Conservation (phyloP, 1,284 basidiomycete genomes). For the Moniliella sp. region DNA sequence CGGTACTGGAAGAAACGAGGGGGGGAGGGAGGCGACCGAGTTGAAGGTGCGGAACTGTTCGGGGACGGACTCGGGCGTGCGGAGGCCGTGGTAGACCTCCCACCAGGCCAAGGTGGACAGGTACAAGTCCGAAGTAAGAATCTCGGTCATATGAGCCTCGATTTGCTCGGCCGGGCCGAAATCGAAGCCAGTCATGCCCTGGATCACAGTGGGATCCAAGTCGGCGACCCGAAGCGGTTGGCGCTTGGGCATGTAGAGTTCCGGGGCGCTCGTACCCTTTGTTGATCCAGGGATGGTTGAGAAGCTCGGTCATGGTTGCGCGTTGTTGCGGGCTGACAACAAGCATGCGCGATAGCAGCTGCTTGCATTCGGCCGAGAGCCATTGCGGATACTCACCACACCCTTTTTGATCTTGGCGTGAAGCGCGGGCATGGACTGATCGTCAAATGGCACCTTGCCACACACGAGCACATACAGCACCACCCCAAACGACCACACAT, state of each 20-base stretch:
- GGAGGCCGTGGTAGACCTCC: constrained; percentile 47
- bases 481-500: constrained; percentile 95
- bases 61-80: no score
- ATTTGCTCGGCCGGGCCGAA: constrained; percentile 76
- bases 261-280: constrained; percentile 57
- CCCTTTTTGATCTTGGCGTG: constrained; percentile 98
- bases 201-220: constrained; percentile 62
- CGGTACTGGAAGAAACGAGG: constrained; percentile 21
- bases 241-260: constrained; percentile 63
- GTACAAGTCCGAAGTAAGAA: constrained; percentile 62
- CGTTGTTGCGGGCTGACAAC: constrained; percentile 70
- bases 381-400: constrained; percentile 90
- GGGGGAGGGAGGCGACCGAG: no score
- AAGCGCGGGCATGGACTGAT: constrained; percentile 92
- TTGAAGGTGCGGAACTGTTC: no score
- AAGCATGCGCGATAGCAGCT: constrained; percentile 76
- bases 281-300: constrained; percentile 78
- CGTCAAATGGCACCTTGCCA: constrained; percentile 94
- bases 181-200: constrained; percentile 86
- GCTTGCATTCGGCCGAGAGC: constrained; percentile 87
- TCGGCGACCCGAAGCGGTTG: constrained; percentile 69
- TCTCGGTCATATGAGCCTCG: constrained; percentile 48
- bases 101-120: constrained; percentile 50
- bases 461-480: constrained; percentile 91
- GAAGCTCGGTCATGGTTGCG: constrained; percentile 65